Conservation (phyloP, 2,329 filamentous ascomycete species). For the Aspergillus niger region DNA sequence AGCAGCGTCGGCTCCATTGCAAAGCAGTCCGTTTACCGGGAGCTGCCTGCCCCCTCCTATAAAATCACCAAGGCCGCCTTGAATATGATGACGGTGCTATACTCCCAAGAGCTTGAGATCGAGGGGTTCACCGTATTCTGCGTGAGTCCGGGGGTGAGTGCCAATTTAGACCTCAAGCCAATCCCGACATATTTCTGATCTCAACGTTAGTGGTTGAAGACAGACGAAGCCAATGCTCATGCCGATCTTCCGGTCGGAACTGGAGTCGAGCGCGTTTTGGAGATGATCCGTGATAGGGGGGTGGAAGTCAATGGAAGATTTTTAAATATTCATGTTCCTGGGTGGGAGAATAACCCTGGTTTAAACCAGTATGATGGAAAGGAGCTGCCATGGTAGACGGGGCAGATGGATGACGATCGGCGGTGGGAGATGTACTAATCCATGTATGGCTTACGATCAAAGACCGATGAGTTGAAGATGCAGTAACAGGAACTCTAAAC, state of each 20-base stretch:
- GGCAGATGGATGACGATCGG: background rate
- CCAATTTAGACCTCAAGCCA: background rate
- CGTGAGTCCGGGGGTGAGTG: conserved; percentile 49
- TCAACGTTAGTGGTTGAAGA: conserved; percentile 47
- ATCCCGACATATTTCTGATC: background rate
- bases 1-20: conserved; percentile 48
- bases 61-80: conserved; percentile 53
- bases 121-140: conserved; percentile 47
- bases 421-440: background rate
- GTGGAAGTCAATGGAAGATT: conserved; percentile 53
- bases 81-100: conserved; percentile 49
- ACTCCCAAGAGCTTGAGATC: conserved; percentile 29
- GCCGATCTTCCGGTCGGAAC: conserved; percentile 48
- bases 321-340: conserved; percentile 42
- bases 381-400: conserved; percentile 33
- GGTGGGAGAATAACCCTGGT: conserved; percentile 37
- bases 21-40: conserved; percentile 22
- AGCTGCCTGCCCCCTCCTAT: conserved; percentile 39
- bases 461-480: too few relatives aligned
- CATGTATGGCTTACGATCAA: too few relatives aligned
- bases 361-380: conserved; percentile 45
- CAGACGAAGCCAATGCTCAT: conserved; percentile 43
- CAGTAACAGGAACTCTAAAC: too few relatives aligned
- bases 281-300: conserved; percentile 48
- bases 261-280: conserved; percentile 42